A percentile compares a stretch with the other conserved stretches of the same genome.
Evolutionary conservation across 345 rosid genomes (phyloP).

Genomic region (Sonneratia alba): DNA sequence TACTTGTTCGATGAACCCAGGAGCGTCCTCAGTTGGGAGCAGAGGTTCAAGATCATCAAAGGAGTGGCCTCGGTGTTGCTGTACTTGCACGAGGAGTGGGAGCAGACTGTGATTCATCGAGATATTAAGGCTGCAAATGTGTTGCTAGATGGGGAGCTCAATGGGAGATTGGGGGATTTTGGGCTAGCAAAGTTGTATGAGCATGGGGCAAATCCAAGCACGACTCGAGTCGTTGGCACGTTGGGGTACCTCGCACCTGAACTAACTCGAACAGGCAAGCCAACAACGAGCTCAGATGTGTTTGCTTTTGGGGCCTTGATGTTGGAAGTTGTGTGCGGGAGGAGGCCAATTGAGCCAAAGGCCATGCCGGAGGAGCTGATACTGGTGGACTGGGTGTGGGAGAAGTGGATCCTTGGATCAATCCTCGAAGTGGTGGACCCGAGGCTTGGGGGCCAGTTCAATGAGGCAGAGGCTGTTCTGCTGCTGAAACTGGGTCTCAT

Average conservation of each 20-base stretch:
- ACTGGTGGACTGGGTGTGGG: slow-evolving; percentile 91
- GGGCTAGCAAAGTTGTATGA: slow-evolving; percentile 87
- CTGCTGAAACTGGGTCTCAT: slow-evolving; percentile 66
- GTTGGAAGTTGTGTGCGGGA: slow-evolving; percentile 77
- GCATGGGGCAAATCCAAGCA: slow-evolving; percentile 54
- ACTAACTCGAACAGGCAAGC: slow-evolving; percentile 72
- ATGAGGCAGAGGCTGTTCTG: slow-evolving; percentile 48
- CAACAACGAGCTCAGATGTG: slow-evolving; percentile 68
- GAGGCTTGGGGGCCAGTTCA: slow-evolving; percentile 46
- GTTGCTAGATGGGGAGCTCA: slow-evolving; percentile 59
- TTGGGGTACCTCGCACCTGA: slow-evolving; percentile 94
- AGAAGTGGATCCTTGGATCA: slow-evolving; percentile 54
- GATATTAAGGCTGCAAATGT: slow-evolving; percentile 88
- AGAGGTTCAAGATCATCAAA: slow-evolving; percentile 66
- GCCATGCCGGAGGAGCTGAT: slow-evolving; percentile 81
- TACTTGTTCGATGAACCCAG: slow-evolving; percentile 56
- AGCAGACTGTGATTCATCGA: slow-evolving; percentile 80
- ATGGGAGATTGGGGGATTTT: slow-evolving; percentile 77
- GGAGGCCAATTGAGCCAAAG: slow-evolving; percentile 72
- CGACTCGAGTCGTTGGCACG: slow-evolving; percentile 88
- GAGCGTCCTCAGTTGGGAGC: slow-evolving; percentile 54
- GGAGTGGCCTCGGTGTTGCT: slow-evolving; percentile 79
- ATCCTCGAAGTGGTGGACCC: slow-evolving; percentile 59
- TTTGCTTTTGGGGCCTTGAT: slow-evolving; percentile 83
- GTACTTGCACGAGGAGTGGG: slow-evolving; percentile 93